A percentile compares a stretch with the other conserved stretches of the same genome.
Evolutionary conservation across 495 filamentous ascomycete genomes (phyloP).

Genomic region (Penicillium lagena): DNA sequence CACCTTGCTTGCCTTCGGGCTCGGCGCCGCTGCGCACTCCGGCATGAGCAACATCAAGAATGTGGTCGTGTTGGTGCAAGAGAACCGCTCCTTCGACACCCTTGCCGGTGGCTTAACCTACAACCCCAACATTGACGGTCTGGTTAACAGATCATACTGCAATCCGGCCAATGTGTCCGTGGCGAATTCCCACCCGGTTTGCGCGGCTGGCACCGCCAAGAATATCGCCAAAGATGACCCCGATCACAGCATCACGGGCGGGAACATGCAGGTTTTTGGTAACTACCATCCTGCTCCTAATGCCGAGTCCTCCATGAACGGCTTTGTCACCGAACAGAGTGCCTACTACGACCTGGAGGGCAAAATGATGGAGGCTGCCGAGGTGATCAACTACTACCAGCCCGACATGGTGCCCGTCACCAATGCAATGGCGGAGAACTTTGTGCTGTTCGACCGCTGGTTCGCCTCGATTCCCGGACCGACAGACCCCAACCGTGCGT

Average conservation of each 20-base stretch:
- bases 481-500: conserved; percentile 44
- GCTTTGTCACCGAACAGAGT: conserved; percentile 43
- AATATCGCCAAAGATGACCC: conserved; percentile 38
- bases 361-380: conserved; percentile 14
- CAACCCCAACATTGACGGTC: conserved; percentile 24
- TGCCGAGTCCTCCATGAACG: conserved; percentile 23
- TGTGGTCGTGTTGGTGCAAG: conserved; percentile 37
- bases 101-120: conserved; percentile 35
- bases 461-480: conserved; percentile 42
- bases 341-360: conserved; percentile 27
- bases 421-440: conserved; percentile 40
- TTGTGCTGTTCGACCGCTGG: conserved; percentile 44
- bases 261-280: conserved; percentile 43
- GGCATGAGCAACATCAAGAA: conserved; percentile 34
- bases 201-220: conserved; percentile 26
- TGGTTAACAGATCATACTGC: conserved; percentile 29
- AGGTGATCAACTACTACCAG: conserved; percentile 46
- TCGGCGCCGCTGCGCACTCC: conserved; percentile 6
- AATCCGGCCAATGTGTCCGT: conserved; percentile 34
- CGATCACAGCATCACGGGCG: conserved; percentile 42
- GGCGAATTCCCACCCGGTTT: conserved; percentile 25
- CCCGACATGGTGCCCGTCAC: conserved; percentile 40
- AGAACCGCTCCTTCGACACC: conserved; percentile 40
- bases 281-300: conserved; percentile 30
- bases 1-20: conserved; percentile 2